Conservation (phyloP, 495 filamentous ascomycete genomes). For the Xylaria cubensis region DNA sequence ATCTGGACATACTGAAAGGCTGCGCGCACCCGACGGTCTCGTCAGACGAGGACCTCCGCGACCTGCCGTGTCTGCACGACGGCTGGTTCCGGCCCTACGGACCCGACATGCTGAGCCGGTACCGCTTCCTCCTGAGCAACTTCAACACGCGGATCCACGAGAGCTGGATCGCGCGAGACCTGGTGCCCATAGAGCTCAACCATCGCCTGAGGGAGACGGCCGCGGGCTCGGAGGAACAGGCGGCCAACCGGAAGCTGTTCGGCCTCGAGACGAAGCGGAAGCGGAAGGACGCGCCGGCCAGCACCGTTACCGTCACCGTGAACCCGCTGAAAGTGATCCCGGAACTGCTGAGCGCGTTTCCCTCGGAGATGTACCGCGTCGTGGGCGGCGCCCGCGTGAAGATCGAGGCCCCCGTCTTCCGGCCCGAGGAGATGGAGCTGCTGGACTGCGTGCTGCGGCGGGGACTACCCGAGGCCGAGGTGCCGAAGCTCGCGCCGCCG, state of each 20-base stretch:
- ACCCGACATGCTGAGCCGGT: constrained; percentile 22
- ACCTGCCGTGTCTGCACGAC: constrained; percentile 22
- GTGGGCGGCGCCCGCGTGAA: constrained; percentile 12
- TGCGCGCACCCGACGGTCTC: constrained; percentile 27
- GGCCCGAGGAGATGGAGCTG: constrained; percentile 27
- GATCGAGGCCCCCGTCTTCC: constrained; percentile 19
- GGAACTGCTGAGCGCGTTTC: constrained; percentile 24
- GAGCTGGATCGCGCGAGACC: constrained; percentile 26
- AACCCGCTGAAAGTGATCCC: constrained; percentile 32
- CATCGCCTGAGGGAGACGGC: constrained; percentile 28
- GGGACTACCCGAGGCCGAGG: constrained; percentile 15
- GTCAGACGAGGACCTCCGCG: constrained; percentile 20
- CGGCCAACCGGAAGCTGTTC: constrained; percentile 16
- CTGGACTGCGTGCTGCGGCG: constrained; percentile 31
- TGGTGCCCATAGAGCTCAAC: constrained; percentile 33
- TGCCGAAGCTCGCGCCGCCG: not conserved
- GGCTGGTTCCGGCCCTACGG: constrained; percentile 33
- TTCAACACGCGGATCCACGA: constrained; percentile 29
- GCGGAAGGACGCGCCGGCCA: constrained; percentile 9
- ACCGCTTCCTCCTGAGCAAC: constrained; percentile 29
- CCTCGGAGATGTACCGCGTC: constrained; percentile 22
- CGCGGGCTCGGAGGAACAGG: not conserved
- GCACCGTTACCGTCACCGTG: constrained; percentile 17
- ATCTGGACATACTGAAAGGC: constrained; percentile 11
- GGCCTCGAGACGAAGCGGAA: constrained; percentile 14